Base-by-base conservation (phyloP, 2,329 filamentous ascomycete species). In the Colletotrichum sp. region DNA sequence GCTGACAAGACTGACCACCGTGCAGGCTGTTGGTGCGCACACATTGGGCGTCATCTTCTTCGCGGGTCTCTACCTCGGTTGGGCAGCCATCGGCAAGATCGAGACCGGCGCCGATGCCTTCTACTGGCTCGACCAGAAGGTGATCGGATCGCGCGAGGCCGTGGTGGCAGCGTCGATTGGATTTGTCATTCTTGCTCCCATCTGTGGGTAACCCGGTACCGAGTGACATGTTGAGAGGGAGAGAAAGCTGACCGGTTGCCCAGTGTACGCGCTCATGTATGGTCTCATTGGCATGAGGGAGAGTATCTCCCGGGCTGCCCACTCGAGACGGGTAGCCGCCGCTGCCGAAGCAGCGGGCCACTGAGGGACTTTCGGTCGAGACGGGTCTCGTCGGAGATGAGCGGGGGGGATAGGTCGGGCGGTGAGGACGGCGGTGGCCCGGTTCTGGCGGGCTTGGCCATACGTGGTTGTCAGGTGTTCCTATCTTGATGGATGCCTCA, bases 261-360 rank as follows among this genome's bases (percentile, higher is more conserved):
- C 67, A 89, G 89, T 87, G 80, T 90, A 88, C 78, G 83, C 86
- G 7, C 83, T 88, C 78, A 83, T 88, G 82, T 88, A 89, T 76
- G 88, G 88, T 60, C 84, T 90, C 67, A 82, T 88, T 67, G 85
- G 84, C 72, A 85, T 90, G 79, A 88, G 89, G 26, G 88, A 91
- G 80, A 83, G 82, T 43, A 76, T 86, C 59, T 57, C 67, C 43
- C 66, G 72, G 55, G 66, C 71, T 67, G 71, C 66, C 36, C 71
- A 76, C 43, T 71, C 67, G n/a, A 67, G 61, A 71, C 71, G 71
- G 63, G 61, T 71, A 71, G 67, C 71, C 74, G 71, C 72, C 60
- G 74, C 74, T 63, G 74, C 74, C 63, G 66, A 55, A 30, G 61
- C 67, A 43, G 74, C 71, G 72, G 74, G 39, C 72, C 67, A 76